Evolutionary conservation across 2,329 filamentous ascomycete genomes (phyloP), one percentile per base, ranked within the genome.

Genomic region (Arthrobotrys iridis): DNA sequence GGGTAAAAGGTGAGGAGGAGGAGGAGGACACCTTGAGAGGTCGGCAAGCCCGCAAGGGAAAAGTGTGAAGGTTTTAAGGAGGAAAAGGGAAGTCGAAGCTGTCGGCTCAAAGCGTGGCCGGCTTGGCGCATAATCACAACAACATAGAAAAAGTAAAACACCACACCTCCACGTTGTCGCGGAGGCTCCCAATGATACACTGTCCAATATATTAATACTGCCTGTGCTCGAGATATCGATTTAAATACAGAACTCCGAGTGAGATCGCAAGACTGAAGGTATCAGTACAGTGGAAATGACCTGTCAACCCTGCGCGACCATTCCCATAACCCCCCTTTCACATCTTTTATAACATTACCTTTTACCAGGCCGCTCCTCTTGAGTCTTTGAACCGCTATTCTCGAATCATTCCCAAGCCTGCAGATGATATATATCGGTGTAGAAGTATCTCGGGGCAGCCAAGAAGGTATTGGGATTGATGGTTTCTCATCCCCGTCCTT

Each of bases 331-430:
- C 92, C 92, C 0, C 91, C 91, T 60, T 84, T 84, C 24, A 95
- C 88, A 80, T 95, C 91, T 8, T 88, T 87, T 46, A 94, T 87
- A 77, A 86, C 88, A 8, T 88, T 85, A 48, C 83, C 82, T 0
- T 87, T 87, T 28, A 59, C 55, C 2, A 77, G 41, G 8, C 76
- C 74, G 46, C 88, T 79, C 11, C 90, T 87, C 79, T 90, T 89
- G 67, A 94, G 83, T 78, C 87, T 89, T 78, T 84, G 86, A 0
- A 88, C 86, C 0, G 89, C 88, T 18, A 92, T 78, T 80, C 94
- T 92, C 8, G 91, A 93, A 81, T 95, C 91, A 77, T 93, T 92
- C 0, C 92, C 92, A 0, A 91, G 84, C 28, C 91, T 85, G 78
- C 92, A 95, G 0, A 95, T 85, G 0, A 93, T 83, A 73, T 91